Conservation (phyloP, 345 rosid species). For the Kandelia obovata region DNA sequence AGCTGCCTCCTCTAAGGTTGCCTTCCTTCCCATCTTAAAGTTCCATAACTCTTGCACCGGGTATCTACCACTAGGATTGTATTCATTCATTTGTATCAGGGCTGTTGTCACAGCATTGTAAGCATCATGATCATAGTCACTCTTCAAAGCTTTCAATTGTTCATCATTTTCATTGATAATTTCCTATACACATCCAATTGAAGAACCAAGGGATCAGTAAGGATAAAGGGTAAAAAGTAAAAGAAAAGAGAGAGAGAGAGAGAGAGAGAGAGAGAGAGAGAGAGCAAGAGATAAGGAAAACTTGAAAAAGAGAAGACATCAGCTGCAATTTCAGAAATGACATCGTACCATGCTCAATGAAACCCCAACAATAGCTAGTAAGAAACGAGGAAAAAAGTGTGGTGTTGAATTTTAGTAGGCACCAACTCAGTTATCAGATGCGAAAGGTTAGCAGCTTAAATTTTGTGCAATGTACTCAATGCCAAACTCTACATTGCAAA, state of each 20-base stretch:
- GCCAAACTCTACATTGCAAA: background rate
- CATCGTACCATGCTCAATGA: too few species aligned
- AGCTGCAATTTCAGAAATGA: background rate
- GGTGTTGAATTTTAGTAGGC: background rate
- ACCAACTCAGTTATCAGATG: too few species aligned
- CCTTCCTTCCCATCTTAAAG: conserved; percentile 32
- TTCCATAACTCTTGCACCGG: conserved; percentile 40
- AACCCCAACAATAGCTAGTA: background rate
- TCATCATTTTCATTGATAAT: conserved; percentile 39
- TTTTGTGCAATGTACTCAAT: background rate
- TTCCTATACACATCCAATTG: conserved; percentile 26
- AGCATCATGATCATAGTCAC: conserved; percentile 35
- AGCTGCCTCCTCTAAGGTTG: conserved; percentile 38
- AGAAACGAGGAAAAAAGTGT: too few species aligned
- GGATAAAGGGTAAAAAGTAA: too few species aligned
- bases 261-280: too few species aligned
- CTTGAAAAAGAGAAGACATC: background rate
- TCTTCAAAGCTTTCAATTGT: conserved; percentile 32
- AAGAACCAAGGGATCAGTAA: background rate
- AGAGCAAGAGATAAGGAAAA: background rate
- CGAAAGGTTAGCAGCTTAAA: background rate
- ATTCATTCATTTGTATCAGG: conserved; percentile 35
- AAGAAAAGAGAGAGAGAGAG: too few species aligned
- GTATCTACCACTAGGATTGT: conserved; percentile 50
- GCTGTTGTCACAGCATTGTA: conserved; percentile 35